A percentile compares a stretch with the other conserved stretches of the same genome.
Conservation (phyloP, 2,329 filamentous ascomycete species). For the Alternaria sp. region DNA sequence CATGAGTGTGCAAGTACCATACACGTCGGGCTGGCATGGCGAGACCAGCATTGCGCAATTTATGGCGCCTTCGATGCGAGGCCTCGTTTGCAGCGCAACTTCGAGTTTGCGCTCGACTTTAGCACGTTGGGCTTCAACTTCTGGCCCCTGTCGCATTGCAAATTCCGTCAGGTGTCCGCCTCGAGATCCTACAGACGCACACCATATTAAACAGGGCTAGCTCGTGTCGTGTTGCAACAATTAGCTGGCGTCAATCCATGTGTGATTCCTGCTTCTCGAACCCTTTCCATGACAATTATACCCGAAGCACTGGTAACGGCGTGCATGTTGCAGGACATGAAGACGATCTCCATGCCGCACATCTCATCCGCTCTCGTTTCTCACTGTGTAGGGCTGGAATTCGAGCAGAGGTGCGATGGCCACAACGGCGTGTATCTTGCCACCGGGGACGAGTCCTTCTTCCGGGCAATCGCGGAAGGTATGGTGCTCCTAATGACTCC, state of each 20-base stretch:
- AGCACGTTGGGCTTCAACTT: slow-evolving; percentile 5
- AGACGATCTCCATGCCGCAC: slow-evolving; percentile 7
- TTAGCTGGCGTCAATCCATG: slow-evolving; percentile 14
- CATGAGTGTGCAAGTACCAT: not conserved
- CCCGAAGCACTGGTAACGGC: slow-evolving; percentile 5
- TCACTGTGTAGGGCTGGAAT: not conserved
- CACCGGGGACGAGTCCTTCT: not conserved
- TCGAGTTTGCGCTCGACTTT: no score
- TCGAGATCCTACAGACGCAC: slow-evolving; percentile 3
- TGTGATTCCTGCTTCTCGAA: slow-evolving; percentile 12
- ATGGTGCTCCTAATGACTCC: slow-evolving; percentile 2
- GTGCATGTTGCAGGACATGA: slow-evolving; percentile 1
- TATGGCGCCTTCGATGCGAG: slow-evolving; percentile 1
- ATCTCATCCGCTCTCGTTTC: not conserved
- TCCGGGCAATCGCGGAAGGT: not conserved
- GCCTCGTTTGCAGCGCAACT: not conserved
- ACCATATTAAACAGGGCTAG: slow-evolving; percentile 6
- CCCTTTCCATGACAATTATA: slow-evolving; percentile 9
- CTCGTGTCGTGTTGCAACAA: slow-evolving; percentile 15
- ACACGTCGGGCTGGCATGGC: not conserved
- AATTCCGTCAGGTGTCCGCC: slow-evolving; percentile 2
- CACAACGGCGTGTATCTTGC: not conserved
- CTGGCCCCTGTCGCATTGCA: slow-evolving; percentile 2
- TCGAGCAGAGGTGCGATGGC: not conserved
- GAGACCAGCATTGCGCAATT: slow-evolving; percentile 6